A percentile compares a stretch with the other conserved stretches of the same genome.
Evolutionary conservation across 495 filamentous ascomycete genomes (phyloP).

Genomic region (Talaromyces nanjingensis): DNA sequence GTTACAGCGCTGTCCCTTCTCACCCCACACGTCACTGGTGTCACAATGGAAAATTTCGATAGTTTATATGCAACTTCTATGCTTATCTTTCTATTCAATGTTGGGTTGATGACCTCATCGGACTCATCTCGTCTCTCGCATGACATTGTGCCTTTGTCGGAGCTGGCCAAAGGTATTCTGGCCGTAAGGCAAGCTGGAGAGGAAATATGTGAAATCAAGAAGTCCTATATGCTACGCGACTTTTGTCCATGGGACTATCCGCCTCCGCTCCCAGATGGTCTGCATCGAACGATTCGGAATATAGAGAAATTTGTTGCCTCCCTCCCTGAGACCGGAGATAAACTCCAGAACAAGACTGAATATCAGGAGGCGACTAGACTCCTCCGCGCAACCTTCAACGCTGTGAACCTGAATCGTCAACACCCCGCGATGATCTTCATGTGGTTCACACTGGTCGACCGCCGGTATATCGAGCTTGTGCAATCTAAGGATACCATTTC

Average conservation of each 20-base stretch:
- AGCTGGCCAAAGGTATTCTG: constrained; percentile 1
- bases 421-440: constrained; percentile 7
- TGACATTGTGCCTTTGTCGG: not conserved
- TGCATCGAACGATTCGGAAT: not conserved
- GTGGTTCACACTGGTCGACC: constrained; percentile 2
- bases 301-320: not conserved
- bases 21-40: not conserved
- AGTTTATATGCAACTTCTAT: constrained; percentile 1
- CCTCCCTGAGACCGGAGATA: not conserved
- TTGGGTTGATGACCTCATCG: not conserved
- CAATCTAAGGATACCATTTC: not conserved
- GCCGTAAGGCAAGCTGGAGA: not conserved
- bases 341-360: not conserved
- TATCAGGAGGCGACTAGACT: not conserved
- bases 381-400: constrained; percentile 1
- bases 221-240: not conserved
- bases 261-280: not conserved
- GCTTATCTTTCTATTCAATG: constrained; percentile 4
- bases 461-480: not conserved
- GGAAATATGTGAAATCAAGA: not conserved
- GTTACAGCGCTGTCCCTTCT: constrained; percentile 1
- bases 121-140: not conserved
- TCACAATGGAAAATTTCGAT: constrained; percentile 2
- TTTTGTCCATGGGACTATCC: not conserved
- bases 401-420: not conserved